These are phyloP conservation scores for Ophiostoma sp. DNA, from an alignment of 2,329 filamentous ascomycete genomes.

Conservation along the genomic window DNA sequence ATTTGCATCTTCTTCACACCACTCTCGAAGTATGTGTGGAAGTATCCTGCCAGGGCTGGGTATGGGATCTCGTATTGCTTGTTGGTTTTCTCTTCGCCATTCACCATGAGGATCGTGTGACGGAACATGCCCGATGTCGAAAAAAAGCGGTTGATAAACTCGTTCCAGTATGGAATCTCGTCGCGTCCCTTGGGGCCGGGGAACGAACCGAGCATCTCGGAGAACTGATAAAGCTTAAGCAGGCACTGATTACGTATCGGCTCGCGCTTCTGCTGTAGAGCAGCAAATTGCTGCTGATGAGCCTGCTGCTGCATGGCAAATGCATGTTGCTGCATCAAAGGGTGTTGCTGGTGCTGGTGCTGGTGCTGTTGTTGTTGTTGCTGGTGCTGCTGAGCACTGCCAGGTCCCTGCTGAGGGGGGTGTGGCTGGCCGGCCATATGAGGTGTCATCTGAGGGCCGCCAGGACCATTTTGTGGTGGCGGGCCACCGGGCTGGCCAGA, in stretches of 20 bases:
- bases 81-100: slow-evolving; percentile 52
- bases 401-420: slow-evolving; percentile 35
- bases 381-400: slow-evolving; percentile 23
- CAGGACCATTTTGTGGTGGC: slow-evolving; percentile 31
- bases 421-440: slow-evolving; percentile 34
- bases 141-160: slow-evolving; percentile 78
- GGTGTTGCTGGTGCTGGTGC: slow-evolving; percentile 20
- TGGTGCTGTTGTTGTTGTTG: neutral
- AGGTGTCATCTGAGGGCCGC: slow-evolving; percentile 30
- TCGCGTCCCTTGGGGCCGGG: slow-evolving; percentile 53
- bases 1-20: slow-evolving; percentile 83
- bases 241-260: slow-evolving; percentile 53
- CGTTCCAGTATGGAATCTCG: slow-evolving; percentile 71
- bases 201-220: slow-evolving; percentile 57
- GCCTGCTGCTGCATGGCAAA: slow-evolving; percentile 39
- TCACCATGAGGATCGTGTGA: slow-evolving; percentile 57
- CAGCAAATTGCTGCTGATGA: slow-evolving; percentile 38
- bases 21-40: slow-evolving; percentile 81
- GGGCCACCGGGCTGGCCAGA: slow-evolving; percentile 35
- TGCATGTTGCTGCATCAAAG: slow-evolving; percentile 38
- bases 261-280: slow-evolving; percentile 45
- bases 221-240: slow-evolving; percentile 57
- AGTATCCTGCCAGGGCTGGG: slow-evolving; percentile 79
- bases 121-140: slow-evolving; percentile 70
- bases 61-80: slow-evolving; percentile 86